Conservation (phyloP, 306 rosid species). For the Datisca glomerata region DNA sequence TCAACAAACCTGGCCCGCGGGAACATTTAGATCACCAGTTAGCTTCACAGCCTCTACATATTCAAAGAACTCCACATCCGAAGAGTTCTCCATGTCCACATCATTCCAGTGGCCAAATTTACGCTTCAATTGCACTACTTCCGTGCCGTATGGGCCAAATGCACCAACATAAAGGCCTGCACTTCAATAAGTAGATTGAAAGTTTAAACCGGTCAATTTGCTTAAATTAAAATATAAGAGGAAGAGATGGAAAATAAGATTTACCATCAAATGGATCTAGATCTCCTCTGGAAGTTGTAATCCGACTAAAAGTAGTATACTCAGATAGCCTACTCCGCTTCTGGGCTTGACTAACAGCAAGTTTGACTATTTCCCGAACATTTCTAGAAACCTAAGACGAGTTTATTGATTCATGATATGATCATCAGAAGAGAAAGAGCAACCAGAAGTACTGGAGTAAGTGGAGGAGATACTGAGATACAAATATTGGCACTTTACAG, state of each 20-base stretch:
- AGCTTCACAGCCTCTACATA: conserved; percentile 97
- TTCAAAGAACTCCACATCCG: conserved; percentile 79
- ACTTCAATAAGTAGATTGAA: conserved; percentile 18
- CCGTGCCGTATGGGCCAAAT: conserved; percentile 90
- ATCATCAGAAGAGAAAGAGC: no score
- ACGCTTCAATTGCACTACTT: conserved; percentile 79
- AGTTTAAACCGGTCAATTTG: conserved; percentile 4
- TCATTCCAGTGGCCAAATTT: conserved; percentile 90
- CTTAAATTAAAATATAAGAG: not conserved
- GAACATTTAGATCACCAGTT: conserved; percentile 95
- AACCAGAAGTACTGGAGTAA: no score
- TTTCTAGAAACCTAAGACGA: conserved; percentile 52
- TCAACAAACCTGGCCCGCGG: conserved; percentile 82
- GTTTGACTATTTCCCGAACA: conserved; percentile 83
- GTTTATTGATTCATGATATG: not conserved
- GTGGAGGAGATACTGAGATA: no score
- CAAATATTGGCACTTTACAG: no score
- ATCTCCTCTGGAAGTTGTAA: conserved; percentile 51
- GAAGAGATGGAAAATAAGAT: conserved; percentile 7
- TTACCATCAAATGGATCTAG: conserved; percentile 84
- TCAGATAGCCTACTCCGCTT: conserved; percentile 59
- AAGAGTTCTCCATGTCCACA: conserved; percentile 29
- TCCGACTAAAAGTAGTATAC: conserved; percentile 67
- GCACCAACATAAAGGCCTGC: conserved; percentile 93
- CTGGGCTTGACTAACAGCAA: conserved; percentile 82